Conservation (phyloP, 305 asterid species). For the Fraxinus dipetala region DNA sequence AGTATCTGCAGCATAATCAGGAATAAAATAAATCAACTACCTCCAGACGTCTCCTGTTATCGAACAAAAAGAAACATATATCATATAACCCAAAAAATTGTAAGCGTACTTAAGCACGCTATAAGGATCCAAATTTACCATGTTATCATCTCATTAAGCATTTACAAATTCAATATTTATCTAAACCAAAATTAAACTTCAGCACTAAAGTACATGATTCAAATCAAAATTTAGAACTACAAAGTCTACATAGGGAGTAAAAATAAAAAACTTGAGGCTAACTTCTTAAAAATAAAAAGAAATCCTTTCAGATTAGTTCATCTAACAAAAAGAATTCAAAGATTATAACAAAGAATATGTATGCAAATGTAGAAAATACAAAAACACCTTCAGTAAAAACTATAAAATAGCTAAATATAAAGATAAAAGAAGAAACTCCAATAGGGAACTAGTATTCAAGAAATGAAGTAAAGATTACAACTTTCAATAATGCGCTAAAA, state of each 20-base stretch:
- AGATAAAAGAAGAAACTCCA: not conserved
- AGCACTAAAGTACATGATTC: not conserved
- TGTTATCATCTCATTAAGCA: not conserved
- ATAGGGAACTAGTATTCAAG: not conserved
- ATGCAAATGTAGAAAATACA: not conserved
- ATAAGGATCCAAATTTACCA: not conserved
- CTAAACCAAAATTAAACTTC: not conserved
- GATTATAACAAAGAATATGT: not conserved
- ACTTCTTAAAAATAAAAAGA: not conserved
- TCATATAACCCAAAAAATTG: not conserved
- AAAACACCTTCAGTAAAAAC: not conserved
- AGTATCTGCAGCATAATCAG: slow-evolving; percentile 24
- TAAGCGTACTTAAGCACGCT: not conserved
- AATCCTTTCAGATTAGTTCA: not conserved
- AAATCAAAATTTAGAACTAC: not conserved
- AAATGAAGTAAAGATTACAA: not conserved
- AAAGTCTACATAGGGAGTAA: not conserved
- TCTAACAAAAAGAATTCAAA: not conserved
- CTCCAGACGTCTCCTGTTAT: not conserved
- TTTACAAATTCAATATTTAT: not conserved
- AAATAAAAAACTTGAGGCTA: not conserved
- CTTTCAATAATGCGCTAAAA: slow-evolving; percentile 20
- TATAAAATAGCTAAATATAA: not conserved
- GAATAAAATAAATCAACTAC: slow-evolving; percentile 3
- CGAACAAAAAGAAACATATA: not conserved